phyloP scores from a whole-genome alignment of 768 basidiomycete species.

The Psilocybe subaeruginosa region DNA sequence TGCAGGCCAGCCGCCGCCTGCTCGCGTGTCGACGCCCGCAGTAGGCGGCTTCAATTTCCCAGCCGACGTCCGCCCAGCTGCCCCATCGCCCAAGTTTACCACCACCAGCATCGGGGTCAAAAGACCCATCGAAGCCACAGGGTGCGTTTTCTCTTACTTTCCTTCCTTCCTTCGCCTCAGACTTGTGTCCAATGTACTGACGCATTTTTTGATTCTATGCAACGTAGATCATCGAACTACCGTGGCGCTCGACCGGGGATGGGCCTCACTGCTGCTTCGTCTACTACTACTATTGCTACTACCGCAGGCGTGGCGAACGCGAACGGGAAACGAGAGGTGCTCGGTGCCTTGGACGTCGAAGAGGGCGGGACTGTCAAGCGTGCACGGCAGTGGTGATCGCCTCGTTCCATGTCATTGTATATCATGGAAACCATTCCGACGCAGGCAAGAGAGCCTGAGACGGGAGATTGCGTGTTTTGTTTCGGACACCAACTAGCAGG shows the following conservation, averaged over 20 bases:
- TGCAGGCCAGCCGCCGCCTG: constrained; percentile 21
- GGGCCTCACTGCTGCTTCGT: constrained; percentile 34
- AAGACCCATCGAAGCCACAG: constrained; percentile 34
- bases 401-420: neutral
- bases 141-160: constrained; percentile 10
- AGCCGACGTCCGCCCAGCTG: constrained; percentile 39
- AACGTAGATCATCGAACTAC: constrained; percentile 6
- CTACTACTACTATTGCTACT: neutral
- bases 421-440: too few relatives aligned
- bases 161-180: constrained; percentile 16
- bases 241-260: constrained; percentile 37
- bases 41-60: constrained; percentile 56
- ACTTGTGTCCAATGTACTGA: constrained; percentile 16
- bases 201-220: neutral
- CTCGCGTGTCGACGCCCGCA: constrained; percentile 34
- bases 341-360: constrained; percentile 39
- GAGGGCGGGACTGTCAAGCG: constrained; percentile 50
- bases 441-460: too few relatives aligned
- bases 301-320: neutral
- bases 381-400: neutral
- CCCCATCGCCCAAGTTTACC: constrained; percentile 13
- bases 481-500: too few relatives aligned
- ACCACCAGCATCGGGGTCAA: constrained; percentile 31
- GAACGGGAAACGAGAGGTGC: constrained; percentile 31
- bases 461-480: too few relatives aligned